Evolutionary conservation across 2,329 filamentous ascomycete genomes (phyloP).

Genomic region (Colletotrichum siamense): DNA sequence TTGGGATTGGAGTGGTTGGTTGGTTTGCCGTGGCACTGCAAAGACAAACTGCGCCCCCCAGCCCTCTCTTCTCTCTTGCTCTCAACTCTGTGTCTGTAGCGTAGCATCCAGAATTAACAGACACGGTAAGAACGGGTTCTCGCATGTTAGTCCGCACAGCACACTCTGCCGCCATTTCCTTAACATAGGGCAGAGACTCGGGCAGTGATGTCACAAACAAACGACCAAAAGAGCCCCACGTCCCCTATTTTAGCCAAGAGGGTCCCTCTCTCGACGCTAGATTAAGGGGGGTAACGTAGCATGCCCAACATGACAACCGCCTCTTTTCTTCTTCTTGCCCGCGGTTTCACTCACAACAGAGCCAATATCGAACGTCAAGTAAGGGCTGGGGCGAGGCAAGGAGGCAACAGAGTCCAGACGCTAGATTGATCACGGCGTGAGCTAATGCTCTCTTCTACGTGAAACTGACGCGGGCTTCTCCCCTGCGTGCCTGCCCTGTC

Average conservation of each 20-base stretch:
- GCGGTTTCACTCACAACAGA: neutral
- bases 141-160: neutral
- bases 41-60: neutral
- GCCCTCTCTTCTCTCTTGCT: neutral
- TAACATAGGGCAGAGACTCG: neutral
- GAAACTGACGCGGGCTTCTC: neutral
- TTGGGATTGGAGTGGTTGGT: neutral
- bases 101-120: neutral
- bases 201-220: constrained; percentile 10
- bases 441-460: neutral
- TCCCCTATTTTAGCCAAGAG: constrained; percentile 4
- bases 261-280: neutral
- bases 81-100: neutral
- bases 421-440: neutral
- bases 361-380: neutral
- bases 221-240: neutral
- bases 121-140: neutral
- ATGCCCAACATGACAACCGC: neutral
- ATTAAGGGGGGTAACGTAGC: constrained; percentile 11
- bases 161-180: neutral
- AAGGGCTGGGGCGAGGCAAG: neutral
- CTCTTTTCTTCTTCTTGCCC: neutral
- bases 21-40: neutral
- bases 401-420: neutral
- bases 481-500: neutral